Conservation (phyloP, 345 rosid genomes). For the Gossypium bickii region DNA sequence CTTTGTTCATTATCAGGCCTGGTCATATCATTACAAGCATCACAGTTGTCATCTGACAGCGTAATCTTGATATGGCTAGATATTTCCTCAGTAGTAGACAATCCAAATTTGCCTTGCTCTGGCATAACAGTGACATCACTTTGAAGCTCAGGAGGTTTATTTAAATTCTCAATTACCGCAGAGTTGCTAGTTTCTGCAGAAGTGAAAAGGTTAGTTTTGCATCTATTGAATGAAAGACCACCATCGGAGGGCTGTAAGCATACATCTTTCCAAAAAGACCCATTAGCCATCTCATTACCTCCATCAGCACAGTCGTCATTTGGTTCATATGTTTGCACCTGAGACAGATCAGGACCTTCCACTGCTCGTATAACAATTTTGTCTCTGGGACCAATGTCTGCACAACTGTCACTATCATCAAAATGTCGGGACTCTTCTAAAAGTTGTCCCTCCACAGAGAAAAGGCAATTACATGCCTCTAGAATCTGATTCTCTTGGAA, state of each 20-base stretch:
- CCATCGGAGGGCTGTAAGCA: conserved; percentile 8
- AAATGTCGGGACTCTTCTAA: conserved; percentile 19
- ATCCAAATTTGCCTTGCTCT: conserved; percentile 22
- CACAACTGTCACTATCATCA: conserved; percentile 17
- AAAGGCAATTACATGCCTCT: conserved; percentile 17
- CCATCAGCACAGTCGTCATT: conserved; percentile 20
- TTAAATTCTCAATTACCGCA: conserved; percentile 19
- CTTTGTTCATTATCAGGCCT: conserved; percentile 17
- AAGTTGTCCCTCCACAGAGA: conserved; percentile 18
- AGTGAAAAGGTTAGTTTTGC: conserved; percentile 5
- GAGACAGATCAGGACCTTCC: conserved; percentile 18
- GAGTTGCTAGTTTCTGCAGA: conserved; percentile 23
- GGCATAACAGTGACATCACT: conserved; percentile 14
- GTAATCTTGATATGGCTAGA: background rate
- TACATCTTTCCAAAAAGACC: conserved; percentile 13
- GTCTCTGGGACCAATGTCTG: conserved; percentile 13
- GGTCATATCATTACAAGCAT: conserved; percentile 14
- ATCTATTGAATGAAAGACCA: conserved; percentile 4
- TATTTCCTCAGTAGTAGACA: conserved; percentile 2
- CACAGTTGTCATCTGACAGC: background rate
- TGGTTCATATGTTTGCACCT: conserved; percentile 19
- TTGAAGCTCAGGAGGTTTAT: conserved; percentile 27
- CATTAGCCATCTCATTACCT: conserved; percentile 6
- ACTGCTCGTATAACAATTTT: conserved; percentile 15
- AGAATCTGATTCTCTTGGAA: conserved; percentile 18